Evolutionary conservation across 2,329 filamentous ascomycete species (phyloP).

Genomic region (Fusarium transvaalense): DNA sequence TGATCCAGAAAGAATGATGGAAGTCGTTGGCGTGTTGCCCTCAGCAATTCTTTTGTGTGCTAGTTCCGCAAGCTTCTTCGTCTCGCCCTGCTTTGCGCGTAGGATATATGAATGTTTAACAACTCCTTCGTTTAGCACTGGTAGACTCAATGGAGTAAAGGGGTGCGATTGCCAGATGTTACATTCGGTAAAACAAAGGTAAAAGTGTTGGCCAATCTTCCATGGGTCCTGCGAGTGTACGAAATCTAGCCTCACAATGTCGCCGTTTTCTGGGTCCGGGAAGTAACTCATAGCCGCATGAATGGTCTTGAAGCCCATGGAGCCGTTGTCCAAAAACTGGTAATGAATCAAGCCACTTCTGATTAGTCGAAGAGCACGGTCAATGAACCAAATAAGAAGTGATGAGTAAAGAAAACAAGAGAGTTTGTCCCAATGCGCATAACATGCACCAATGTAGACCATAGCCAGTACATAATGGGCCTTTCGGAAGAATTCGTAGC

Average conservation of each 20-base stretch:
- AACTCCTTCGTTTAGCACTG: background rate
- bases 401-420: slow-evolving; percentile 1
- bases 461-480: background rate
- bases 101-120: slow-evolving; percentile 1
- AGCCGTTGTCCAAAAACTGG: background rate
- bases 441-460: background rate
- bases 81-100: background rate
- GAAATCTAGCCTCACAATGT: background rate
- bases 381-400: background rate
- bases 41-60: background rate
- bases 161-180: slow-evolving; percentile 3
- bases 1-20: background rate
- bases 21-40: rapidly evolving
- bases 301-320: background rate
- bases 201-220: slow-evolving; percentile 2
- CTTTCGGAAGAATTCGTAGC: slow-evolving; percentile 4
- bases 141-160: background rate
- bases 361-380: background rate
- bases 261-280: background rate
- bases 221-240: background rate
- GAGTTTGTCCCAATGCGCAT: slow-evolving; percentile 4
- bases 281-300: background rate
- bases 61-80: background rate
- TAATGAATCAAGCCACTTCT: background rate
- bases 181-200: background rate